phyloP scores from a whole-genome alignment of 139 green algal species.

The Chlamydomonas schloesseri region DNA sequence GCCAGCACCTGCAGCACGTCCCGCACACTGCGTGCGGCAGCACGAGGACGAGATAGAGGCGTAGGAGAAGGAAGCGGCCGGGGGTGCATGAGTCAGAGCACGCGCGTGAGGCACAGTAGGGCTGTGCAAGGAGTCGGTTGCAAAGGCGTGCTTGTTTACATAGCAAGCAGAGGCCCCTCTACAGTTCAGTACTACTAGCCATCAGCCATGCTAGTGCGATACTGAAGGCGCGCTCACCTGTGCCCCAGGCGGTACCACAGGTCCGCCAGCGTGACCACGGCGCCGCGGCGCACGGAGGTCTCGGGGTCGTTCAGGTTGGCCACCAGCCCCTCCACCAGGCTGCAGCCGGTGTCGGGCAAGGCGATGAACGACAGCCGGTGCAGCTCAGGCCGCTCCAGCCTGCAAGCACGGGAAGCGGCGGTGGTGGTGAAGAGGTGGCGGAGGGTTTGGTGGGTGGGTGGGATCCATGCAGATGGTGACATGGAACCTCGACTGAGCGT shows the following conservation, averaged over 20 bases:
- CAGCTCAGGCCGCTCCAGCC: constrained; percentile 9
- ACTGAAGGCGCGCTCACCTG: no score
- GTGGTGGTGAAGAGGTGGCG: no score
- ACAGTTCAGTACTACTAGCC: no score
- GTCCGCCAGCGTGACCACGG: constrained; percentile 8
- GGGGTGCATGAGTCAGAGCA: no score
- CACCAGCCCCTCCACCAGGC: constrained; percentile 30
- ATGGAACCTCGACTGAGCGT: no score
- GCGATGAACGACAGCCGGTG: constrained; percentile 17
- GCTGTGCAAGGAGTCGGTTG: no score
- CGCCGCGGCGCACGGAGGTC: constrained; percentile 18
- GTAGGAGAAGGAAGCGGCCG: no score
- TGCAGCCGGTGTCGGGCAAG: constrained; percentile 7
- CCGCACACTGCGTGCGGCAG: neutral
- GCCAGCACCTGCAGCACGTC: constrained; percentile 38
- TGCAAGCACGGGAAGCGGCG: no score
- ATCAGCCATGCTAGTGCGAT: no score
- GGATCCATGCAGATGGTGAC: no score
- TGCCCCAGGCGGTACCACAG: constrained; percentile 42
- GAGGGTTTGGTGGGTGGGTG: neutral
- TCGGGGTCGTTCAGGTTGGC: constrained; percentile 2
- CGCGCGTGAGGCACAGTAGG: neutral
- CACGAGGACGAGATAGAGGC: neutral
- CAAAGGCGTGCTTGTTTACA: no score
- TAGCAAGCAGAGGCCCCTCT: no score